Evolutionary conservation across 495 filamentous ascomycete genomes (phyloP).

Genomic region (Trichocladium uniseriatum): DNA sequence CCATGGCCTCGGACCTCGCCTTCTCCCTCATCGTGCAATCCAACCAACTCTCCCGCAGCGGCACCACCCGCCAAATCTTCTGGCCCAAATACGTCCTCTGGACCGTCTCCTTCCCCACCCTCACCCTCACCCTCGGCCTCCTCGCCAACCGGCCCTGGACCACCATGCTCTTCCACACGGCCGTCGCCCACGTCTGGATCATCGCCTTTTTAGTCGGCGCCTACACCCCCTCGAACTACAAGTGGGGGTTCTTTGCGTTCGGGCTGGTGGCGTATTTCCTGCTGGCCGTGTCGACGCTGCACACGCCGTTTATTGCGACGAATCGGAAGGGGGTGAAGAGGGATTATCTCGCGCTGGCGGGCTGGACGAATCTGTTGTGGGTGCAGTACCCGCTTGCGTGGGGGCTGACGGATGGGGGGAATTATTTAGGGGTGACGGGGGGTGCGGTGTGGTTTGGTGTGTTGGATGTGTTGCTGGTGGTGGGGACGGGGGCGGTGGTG

Average conservation of each 20-base stretch:
- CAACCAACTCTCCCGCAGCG: constrained; percentile 22
- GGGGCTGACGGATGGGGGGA: constrained; percentile 40
- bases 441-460: constrained; percentile 40
- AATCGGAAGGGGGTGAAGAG: constrained; percentile 28
- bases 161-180: constrained; percentile 37
- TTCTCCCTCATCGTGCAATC: constrained; percentile 25
- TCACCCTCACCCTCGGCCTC: constrained; percentile 35
- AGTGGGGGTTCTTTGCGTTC: constrained; percentile 44
- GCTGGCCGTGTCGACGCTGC: constrained; percentile 28
- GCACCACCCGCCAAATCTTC: constrained; percentile 38
- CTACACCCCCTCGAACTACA: constrained; percentile 38
- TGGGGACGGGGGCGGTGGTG: constrained; percentile 27
- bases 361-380: constrained; percentile 40
- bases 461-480: constrained; percentile 34
- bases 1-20: constrained; percentile 37
- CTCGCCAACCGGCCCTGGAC: constrained; percentile 38
- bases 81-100: constrained; percentile 44
- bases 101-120: constrained; percentile 37
- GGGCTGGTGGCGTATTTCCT: constrained; percentile 30
- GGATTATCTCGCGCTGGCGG: constrained; percentile 34
- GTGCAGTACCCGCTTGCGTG: constrained; percentile 42
- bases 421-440: constrained; percentile 33
- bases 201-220: constrained; percentile 36
- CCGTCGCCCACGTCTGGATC: constrained; percentile 39
- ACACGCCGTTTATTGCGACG: constrained; percentile 21